Evolutionary conservation across 2,329 filamentous ascomycete genomes (phyloP).

Genomic region (Fusarium chlamydosporum): DNA sequence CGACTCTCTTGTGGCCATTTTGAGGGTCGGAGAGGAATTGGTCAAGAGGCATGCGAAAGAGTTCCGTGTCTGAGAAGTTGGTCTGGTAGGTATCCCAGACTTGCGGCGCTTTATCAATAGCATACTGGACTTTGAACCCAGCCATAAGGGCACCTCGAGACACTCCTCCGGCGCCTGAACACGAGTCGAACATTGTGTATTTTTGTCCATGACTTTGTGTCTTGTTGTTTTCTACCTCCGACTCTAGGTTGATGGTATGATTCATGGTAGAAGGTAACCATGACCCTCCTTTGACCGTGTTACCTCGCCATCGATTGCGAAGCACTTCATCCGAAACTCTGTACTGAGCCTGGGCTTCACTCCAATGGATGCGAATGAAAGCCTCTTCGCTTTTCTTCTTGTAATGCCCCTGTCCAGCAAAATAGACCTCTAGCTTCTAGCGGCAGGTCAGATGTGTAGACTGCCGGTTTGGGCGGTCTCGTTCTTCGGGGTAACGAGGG

Average conservation of each 20-base stretch:
- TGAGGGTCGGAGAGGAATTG: conserved; percentile 62
- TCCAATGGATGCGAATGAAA: conserved; percentile 52
- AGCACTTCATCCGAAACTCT: conserved; percentile 52
- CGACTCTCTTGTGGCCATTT: conserved; percentile 61
- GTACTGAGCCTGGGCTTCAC: conserved; percentile 54
- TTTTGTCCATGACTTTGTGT: conserved; percentile 55
- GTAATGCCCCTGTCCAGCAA: conserved; percentile 41
- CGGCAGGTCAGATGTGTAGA: conserved; percentile 65
- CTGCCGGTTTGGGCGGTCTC: conserved; percentile 41
- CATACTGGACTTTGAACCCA: conserved; percentile 72
- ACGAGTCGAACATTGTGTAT: conserved; percentile 79
- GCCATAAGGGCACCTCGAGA: conserved; percentile 72
- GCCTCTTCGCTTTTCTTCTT: conserved; percentile 56
- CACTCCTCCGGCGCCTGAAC: conserved; percentile 80
- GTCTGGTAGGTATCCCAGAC: conserved; percentile 70
- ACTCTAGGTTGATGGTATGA: conserved; percentile 47
- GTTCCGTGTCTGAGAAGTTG: conserved; percentile 69
- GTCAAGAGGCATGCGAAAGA: conserved; percentile 64
- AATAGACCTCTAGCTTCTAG: conserved; percentile 59
- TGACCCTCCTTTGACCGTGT: conserved; percentile 52
- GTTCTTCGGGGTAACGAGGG: conserved; percentile 15
- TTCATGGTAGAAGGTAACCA: conserved; percentile 42
- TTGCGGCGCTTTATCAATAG: conserved; percentile 72
- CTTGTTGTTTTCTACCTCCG: conserved; percentile 6
- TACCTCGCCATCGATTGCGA: conserved; percentile 54